Conservation (phyloP, 2,329 filamentous ascomycete genomes). For the Graphiopsis chlorocephala region DNA sequence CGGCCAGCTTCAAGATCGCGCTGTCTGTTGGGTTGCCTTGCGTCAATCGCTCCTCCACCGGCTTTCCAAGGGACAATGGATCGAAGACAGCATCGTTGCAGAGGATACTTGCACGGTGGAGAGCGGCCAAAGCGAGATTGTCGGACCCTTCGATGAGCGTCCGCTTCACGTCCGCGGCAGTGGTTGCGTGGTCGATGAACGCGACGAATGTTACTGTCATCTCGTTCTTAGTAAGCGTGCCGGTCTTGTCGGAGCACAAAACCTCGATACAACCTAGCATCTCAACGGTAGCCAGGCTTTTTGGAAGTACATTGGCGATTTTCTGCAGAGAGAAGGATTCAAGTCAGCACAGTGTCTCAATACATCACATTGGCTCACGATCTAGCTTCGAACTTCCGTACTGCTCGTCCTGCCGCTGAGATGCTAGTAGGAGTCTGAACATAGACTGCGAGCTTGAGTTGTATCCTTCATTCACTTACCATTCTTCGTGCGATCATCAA, state of each 20-base stretch:
- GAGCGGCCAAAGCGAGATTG: constrained; percentile 17
- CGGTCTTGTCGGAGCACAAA: constrained; percentile 46
- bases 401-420: too few species aligned
- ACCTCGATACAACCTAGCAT: constrained; percentile 47
- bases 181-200: constrained; percentile 37
- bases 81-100: constrained; percentile 48
- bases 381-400: too few species aligned
- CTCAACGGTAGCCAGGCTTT: constrained; percentile 44
- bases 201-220: constrained; percentile 44
- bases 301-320: constrained; percentile 42
- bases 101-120: constrained; percentile 35
- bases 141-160: not conserved
- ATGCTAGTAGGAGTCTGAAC: too few species aligned
- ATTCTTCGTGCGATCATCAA: constrained; percentile 46
- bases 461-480: too few species aligned
- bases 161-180: constrained; percentile 29
- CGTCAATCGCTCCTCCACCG: constrained; percentile 36
- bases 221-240: constrained; percentile 45
- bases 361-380: too few species aligned
- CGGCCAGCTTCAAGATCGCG: constrained; percentile 43
- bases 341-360: too few species aligned
- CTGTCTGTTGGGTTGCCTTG: constrained; percentile 47
- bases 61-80: constrained; percentile 36
- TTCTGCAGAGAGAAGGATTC: too few species aligned
- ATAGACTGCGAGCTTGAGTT: too few species aligned